Conservation (phyloP, 441 rosid species). For the Kokia cookei region DNA sequence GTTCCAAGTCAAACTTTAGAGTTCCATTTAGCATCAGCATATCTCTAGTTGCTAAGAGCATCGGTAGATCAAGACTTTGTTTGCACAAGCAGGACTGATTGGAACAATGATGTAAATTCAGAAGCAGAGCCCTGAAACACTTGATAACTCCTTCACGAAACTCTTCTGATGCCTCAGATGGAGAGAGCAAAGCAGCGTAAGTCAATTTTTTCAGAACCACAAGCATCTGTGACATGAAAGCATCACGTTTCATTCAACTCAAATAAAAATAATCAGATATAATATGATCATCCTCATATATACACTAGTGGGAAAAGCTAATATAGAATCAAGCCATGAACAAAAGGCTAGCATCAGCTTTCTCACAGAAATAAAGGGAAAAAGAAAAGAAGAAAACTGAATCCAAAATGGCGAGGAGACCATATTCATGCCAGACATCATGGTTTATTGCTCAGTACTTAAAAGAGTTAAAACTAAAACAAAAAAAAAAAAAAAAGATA, state of each 20-base stretch:
- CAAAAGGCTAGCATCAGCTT: not conserved
- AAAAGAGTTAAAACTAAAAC: not conserved
- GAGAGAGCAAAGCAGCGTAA: conserved; percentile 67
- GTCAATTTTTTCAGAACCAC: conserved; percentile 74
- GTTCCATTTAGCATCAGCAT: conserved; percentile 20
- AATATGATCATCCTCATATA: not conserved
- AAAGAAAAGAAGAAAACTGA: not conserved
- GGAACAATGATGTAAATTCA: conserved; percentile 47
- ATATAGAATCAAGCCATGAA: not conserved
- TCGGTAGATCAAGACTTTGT: conserved; percentile 44
- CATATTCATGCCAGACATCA: not conserved
- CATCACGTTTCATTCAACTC: not conserved
- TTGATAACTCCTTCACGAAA: conserved; percentile 82
- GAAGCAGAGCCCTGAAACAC: conserved; percentile 70
- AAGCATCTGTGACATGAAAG: conserved; percentile 55
- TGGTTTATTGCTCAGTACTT: not conserved
- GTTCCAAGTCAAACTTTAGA: conserved; percentile 24
- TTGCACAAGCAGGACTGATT: conserved; percentile 65
- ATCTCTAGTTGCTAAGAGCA: conserved; percentile 37
- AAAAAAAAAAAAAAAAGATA: not conserved
- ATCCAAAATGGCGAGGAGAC: not conserved
- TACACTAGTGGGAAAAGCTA: not conserved
- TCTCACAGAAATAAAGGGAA: not conserved
- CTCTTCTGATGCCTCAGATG: conserved; percentile 83
- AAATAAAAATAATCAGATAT: not conserved